phyloP scores from a whole-genome alignment of 305 asterid genomes.

The Rubia occidens region DNA sequence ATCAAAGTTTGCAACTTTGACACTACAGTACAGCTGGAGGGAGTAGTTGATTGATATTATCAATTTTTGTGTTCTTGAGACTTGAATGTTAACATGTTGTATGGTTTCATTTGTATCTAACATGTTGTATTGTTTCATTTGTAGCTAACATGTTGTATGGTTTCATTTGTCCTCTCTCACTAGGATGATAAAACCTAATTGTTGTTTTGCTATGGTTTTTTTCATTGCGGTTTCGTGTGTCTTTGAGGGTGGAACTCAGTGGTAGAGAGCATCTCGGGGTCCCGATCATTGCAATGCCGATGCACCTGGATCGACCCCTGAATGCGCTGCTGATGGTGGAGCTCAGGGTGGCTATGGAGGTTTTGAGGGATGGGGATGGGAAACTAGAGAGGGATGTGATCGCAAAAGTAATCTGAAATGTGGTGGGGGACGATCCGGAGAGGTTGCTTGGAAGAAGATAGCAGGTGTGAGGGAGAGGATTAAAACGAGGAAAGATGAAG shows the following conservation, averaged over 20 bases:
- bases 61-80: no score
- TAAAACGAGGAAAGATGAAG: conserved; percentile 9
- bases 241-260: conserved; percentile 44
- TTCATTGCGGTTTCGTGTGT: conserved; percentile 29
- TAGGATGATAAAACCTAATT: no score
- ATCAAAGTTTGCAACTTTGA: no score
- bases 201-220: conserved; percentile 6
- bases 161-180: no score
- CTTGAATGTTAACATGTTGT: no score
- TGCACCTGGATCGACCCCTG: conserved; percentile 46
- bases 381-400: conserved; percentile 24
- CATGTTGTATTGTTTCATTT: no score
- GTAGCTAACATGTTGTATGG: no score
- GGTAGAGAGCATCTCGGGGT: conserved; percentile 34
- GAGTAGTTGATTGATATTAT: no score
- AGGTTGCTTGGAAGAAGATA: conserved; percentile 8
- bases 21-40: no score
- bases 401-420: conserved; percentile 22
- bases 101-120: no score
- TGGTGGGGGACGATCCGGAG: conserved; percentile 24
- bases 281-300: conserved; percentile 45
- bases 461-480: no score
- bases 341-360: conserved; percentile 35
- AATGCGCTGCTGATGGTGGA: conserved; percentile 34
- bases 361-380: conserved; percentile 25